Evolutionary conservation across 768 basidiomycete species (phyloP).

Genomic region (Xerocomellus amylosporus): DNA sequence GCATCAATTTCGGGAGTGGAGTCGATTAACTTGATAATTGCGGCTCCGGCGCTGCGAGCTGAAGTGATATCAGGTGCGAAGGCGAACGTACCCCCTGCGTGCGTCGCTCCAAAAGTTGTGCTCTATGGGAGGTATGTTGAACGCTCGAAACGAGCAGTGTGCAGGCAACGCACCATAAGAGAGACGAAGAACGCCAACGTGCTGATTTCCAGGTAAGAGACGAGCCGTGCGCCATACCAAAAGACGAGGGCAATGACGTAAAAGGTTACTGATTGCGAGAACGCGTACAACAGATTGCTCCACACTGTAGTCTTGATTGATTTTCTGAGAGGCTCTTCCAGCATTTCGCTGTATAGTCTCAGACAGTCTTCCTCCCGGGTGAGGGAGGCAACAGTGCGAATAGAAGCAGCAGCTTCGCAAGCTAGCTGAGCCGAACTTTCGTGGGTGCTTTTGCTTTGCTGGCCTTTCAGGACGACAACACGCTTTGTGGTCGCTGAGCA

Average conservation of each 20-base stretch:
- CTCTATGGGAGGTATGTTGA: slow-evolving; percentile 40
- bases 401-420: slow-evolving; percentile 87
- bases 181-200: slow-evolving; percentile 78
- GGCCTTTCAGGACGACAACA: slow-evolving; percentile 87
- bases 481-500: slow-evolving; percentile 38
- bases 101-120: slow-evolving; percentile 75
- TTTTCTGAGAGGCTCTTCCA: slow-evolving; percentile 65
- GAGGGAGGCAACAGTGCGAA: slow-evolving; percentile 86
- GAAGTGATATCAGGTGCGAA: slow-evolving; percentile 89
- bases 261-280: slow-evolving; percentile 75
- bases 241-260: slow-evolving; percentile 81
- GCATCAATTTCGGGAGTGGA: slow-evolving; percentile 76
- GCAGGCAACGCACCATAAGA: slow-evolving; percentile 57
- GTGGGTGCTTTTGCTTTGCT: slow-evolving; percentile 76
- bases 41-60: slow-evolving; percentile 71
- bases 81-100: slow-evolving; percentile 81
- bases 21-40: slow-evolving; percentile 77
- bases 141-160: not conserved
- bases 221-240: slow-evolving; percentile 69
- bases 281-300: slow-evolving; percentile 63
- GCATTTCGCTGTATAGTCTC: slow-evolving; percentile 59
- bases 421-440: slow-evolving; percentile 82
- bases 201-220: slow-evolving; percentile 50
- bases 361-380: slow-evolving; percentile 84
- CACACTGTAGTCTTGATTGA: slow-evolving; percentile 66